Evolutionary conservation across 2,329 filamentous ascomycete genomes (phyloP), one percentile per base, ranked within the genome.

Genomic region (Cryoendolithus antarcticus): DNA sequence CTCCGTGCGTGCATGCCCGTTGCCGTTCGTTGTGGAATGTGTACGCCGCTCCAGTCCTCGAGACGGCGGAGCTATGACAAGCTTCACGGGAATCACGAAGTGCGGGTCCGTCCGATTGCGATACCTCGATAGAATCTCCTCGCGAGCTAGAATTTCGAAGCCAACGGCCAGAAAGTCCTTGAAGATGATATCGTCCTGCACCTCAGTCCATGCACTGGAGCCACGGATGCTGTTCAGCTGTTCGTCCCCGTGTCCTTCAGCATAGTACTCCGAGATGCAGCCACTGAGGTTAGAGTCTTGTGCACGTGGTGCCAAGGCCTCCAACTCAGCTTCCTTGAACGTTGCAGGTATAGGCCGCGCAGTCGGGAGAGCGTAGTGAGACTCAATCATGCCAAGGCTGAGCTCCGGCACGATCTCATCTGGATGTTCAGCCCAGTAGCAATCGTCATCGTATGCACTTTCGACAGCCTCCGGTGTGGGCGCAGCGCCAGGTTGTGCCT

Each of bases 261-360:
- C 61, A 45, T 70, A 66, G 43, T 72, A 72, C 37, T 66, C 62
- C 1, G 70, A 74, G 3, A 70, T 62, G 30, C 64, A 68, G 35
- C 63, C 61, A 9, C 63, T 65, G 19, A 65, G 61, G 13, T 51
- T 49, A 5, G 62, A 44, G 32, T 49, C 53, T 11, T 60, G 53
- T 2, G 57, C 53, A 7, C 57, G 54, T 9, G 61, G 59, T 15
- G 61, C 60, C 32, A 62, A 35, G 13, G 61, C 60, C 41, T 63
- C 61, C 35, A 64, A 54, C 47, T 67, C 64, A 9, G 63, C 65
- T 48, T 67, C 62, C 3, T 50, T 53, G 35, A 60, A 68, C 1
- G 60, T 64, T 1, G 62, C 54, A 11, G 65, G 62, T 15, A 69
- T 46, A 11, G 65, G 60, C 30, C 60, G 58, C 12, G 58, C 62